Evolutionary conservation across 352 stramenopile genomes (phyloP), one percentile per base, ranked within the genome.

Genomic region (Peronosclerospora sorghi): DNA sequence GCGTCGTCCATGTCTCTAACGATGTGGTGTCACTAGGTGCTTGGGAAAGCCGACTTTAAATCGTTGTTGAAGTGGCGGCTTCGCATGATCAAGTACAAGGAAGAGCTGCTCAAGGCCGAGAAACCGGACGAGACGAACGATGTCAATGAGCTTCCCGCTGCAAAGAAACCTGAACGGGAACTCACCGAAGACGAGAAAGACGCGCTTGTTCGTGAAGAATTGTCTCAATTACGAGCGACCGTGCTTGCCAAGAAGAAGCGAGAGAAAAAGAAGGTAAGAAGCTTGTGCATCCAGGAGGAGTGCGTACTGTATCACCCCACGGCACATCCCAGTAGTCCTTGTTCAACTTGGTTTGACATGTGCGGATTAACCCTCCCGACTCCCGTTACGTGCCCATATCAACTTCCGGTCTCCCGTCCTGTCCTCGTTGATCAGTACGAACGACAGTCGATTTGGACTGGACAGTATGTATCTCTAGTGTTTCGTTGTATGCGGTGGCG

Each of bases 41-140:
- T 99, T 10, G 96, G 97, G 37, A 98, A 98, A 41, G 60, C 67
- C 5, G 97, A 99, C 50, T 99, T 99, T 46, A 98, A 98, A 63
- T 68, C 67, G 18, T 54, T 99, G 15, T 63, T 99, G 8, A 97
- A 93, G 41, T 99, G 97, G 97, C 81, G 96, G 14, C 67, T 94
- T 5, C 94, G 95, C 26, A 97, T 98, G 77, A 54, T 68, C 5
- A 80, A 82, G 45, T 90, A 88, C 66, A 88, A 87, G 41, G 66
- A 84, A 1, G 77, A 90, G 34, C 65, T 93, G 5, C 34, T 90
- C 2, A 88, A 87, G 58, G 71, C 69, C 1, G 46, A 79, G 1
- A 64, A 64, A 0, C 62, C 66, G 0, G 55, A 73, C 1, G 66
- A 84, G 12, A 62, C 68, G 0, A 53, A 63, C 0, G 56, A 81